These are phyloP conservation scores for Grosmannia clavigera DNA, from an alignment of 2,329 filamentous ascomycete genomes.

Conservation along the genomic window DNA sequence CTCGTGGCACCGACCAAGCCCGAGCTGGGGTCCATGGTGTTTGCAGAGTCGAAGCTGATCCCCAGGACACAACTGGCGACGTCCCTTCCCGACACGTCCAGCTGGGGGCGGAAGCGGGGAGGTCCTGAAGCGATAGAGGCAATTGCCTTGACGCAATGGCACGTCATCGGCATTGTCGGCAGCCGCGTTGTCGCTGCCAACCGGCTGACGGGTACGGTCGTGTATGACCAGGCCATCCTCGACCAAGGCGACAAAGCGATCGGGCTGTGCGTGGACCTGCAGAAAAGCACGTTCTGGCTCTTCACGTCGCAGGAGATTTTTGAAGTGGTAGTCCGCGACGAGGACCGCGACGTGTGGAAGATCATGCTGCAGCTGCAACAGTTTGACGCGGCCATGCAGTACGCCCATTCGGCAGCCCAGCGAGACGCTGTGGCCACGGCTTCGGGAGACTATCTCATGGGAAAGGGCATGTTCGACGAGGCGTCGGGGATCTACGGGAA, in stretches of 20 bases:
- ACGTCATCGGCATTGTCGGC: conserved; percentile 73
- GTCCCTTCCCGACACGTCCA: conserved; percentile 44
- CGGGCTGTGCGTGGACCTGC: conserved; percentile 77
- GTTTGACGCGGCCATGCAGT: conserved; percentile 78
- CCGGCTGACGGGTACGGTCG: conserved; percentile 69
- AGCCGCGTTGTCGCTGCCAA: conserved; percentile 76
- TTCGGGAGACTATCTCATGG: conserved; percentile 77
- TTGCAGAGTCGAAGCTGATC: conserved; percentile 68
- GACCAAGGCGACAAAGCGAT: conserved; percentile 67
- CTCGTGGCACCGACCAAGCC: conserved; percentile 45
- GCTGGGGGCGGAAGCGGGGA: conserved; percentile 47
- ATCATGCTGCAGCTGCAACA: conserved; percentile 79
- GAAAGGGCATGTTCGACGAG: conserved; percentile 70
- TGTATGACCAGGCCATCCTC: conserved; percentile 80
- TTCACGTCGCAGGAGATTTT: conserved; percentile 87
- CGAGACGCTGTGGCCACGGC: conserved; percentile 86
- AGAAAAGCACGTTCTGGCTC: conserved; percentile 96
- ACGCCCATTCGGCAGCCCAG: conserved; percentile 67
- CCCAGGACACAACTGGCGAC: conserved; percentile 60
- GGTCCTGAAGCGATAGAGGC: conserved; percentile 64
- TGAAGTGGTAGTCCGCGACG: conserved; percentile 81
- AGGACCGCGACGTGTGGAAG: conserved; percentile 88
- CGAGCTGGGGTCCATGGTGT: conserved; percentile 61
- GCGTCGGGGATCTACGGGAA: conserved; percentile 85
- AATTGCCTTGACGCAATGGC: conserved; percentile 84